Conservation (phyloP, 768 basidiomycete genomes). For the Pleurotus salmoneostramineus region DNA sequence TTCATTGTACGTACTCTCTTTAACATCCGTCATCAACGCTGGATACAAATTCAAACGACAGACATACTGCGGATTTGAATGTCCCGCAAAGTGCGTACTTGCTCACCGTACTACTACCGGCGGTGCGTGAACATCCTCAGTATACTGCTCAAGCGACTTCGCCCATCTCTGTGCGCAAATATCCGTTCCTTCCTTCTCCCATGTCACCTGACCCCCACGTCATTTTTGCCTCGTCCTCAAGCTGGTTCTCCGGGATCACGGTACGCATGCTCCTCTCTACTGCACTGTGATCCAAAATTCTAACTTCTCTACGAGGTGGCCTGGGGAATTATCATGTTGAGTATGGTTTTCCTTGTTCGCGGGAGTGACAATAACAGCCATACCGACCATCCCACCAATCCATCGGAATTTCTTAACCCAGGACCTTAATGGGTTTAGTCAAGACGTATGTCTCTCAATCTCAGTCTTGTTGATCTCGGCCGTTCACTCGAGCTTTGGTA, state of each 20-base stretch:
- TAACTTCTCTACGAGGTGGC: conserved; percentile 32
- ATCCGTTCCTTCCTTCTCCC: background rate
- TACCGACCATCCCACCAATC: background rate
- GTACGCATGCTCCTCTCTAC: too few species aligned
- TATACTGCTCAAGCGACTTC: conserved; percentile 56
- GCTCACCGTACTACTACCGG: background rate
- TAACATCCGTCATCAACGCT: background rate
- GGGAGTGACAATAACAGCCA: background rate
- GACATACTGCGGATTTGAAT: conserved; percentile 65
- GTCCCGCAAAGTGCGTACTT: conserved; percentile 56
- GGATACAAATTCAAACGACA: conserved; percentile 11
- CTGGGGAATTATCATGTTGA: conserved; percentile 65
- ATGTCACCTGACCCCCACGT: conserved; percentile 4
- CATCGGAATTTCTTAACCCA: conserved; percentile 22
- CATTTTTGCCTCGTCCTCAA: conserved; percentile 13
- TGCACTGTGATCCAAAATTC: background rate
- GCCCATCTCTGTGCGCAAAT: conserved; percentile 59
- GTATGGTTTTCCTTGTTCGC: background rate
- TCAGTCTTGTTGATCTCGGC: background rate
- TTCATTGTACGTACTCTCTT: conserved; percentile 51
- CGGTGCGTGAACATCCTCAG: conserved; percentile 19
- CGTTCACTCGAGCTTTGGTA: background rate
- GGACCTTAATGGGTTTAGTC: conserved; percentile 64
- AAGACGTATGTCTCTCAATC: conserved; percentile 40
- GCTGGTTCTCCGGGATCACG: conserved; percentile 66